A percentile compares a stretch with the other conserved stretches of the same genome.
These are phyloP conservation scores for Microsporum audouinii DNA, from an alignment of 2,329 filamentous ascomycete species.

Conservation along the genomic window DNA sequence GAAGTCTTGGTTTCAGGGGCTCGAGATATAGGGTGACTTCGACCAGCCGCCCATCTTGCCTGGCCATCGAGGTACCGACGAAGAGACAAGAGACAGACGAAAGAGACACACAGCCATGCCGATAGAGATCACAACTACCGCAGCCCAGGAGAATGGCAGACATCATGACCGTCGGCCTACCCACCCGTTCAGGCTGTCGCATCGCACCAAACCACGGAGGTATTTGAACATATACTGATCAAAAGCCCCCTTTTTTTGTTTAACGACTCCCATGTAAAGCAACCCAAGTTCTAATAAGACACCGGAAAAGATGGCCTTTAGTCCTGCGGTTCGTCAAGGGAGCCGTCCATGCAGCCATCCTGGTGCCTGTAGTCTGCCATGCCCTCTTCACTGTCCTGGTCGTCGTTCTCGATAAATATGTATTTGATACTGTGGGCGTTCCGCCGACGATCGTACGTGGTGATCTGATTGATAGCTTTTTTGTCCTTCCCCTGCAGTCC, in stretches of 20 bases:
- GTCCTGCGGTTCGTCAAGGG: conserved; percentile 55
- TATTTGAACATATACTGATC: background rate
- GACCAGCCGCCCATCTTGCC: background rate
- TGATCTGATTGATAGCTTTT: background rate
- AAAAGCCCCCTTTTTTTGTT: background rate
- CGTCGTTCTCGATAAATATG: conserved; percentile 46
- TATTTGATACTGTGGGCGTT: conserved; percentile 42
- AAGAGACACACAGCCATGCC: background rate
- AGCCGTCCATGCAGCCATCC: conserved; percentile 48
- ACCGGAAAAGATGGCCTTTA: conserved; percentile 45
- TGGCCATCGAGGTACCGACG: background rate
- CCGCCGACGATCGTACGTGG: conserved; percentile 45
- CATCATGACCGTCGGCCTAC: conserved; percentile 13
- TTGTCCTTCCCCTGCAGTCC: background rate
- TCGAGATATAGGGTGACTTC: background rate
- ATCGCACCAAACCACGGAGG: conserved; percentile 19
- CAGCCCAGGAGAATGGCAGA: background rate
- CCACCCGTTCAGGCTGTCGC: conserved; percentile 16
- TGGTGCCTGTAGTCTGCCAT: conserved; percentile 47
- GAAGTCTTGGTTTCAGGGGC: background rate
- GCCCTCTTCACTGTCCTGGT: conserved; percentile 48
- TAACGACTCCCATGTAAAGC: background rate
- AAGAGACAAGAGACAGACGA: background rate
- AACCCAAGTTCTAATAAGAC: background rate
- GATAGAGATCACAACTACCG: background rate